Percentiles rank a stretch among this genome's conserved stretches.
phyloP scores from a whole-genome alignment of 768 basidiomycete species.

The Filobasidium floriforme region DNA sequence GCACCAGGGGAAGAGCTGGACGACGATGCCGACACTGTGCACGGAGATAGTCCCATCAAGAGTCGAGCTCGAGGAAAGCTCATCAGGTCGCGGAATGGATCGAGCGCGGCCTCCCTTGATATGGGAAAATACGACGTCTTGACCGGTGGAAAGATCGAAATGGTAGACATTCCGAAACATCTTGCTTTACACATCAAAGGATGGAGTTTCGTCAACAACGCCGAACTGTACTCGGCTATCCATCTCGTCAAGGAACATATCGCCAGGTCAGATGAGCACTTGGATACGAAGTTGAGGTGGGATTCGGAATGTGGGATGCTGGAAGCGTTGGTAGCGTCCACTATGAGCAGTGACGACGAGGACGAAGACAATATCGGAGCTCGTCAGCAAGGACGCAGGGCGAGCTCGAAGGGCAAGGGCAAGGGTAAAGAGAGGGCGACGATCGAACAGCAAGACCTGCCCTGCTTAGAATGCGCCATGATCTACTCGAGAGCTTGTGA shows the following conservation, averaged over 20 bases:
- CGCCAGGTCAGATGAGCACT: background rate
- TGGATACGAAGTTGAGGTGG: background rate
- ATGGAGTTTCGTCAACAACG: constrained; percentile 2
- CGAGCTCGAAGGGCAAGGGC: background rate
- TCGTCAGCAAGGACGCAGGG: background rate
- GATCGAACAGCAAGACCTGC: constrained; percentile 15
- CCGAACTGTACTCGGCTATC: constrained; percentile 22
- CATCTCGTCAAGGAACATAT: constrained; percentile 12
- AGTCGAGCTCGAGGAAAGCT: background rate
- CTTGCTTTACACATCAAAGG: constrained; percentile 17
- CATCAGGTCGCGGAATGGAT: background rate
- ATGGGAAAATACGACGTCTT: background rate
- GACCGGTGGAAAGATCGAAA: background rate
- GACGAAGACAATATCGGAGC: background rate
- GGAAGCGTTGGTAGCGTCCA: background rate
- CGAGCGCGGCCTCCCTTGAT: background rate
- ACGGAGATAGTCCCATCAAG: background rate
- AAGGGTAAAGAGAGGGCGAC: background rate
- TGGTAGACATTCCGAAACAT: constrained; percentile 13
- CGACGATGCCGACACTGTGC: background rate
- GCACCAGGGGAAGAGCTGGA: background rate
- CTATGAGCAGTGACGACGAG: background rate
- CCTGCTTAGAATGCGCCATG: constrained; percentile 33
- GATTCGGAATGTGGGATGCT: background rate
- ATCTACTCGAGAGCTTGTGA: constrained; percentile 38